Base-by-base conservation (phyloP, 805 yeast species). In the Ogataea nitratoaversa region DNA sequence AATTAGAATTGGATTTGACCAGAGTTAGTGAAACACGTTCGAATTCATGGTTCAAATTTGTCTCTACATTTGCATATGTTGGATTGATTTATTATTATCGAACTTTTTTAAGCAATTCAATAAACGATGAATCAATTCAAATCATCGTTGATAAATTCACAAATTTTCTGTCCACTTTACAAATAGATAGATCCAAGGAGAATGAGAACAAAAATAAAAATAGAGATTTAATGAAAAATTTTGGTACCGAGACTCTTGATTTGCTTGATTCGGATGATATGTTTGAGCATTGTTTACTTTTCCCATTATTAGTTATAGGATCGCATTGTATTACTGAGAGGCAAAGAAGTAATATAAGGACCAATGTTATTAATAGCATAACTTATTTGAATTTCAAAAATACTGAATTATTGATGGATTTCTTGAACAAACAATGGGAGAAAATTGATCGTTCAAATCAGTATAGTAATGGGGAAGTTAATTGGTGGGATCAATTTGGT, bases 221-320 rank as follows among this genome's bases (percentile, higher is more conserved):
- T n/a, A n/a, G n/a, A n/a, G n/a, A n/a, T n/a, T n/a, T n/a, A n/a
- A n/a, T n/a, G n/a, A n/a, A n/a, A n/a, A n/a, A n/a, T n/a, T n/a
- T n/a, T n/a, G n/a, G n/a, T n/a, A n/a, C n/a, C n/a, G n/a, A n/a
- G n/a, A n/a, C n/a, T n/a, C n/a, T n/a, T n/a, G n/a, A n/a, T n/a
- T n/a, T n/a, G n/a, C n/a, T n/a, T n/a, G n/a, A n/a, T n/a, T n/a
- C n/a, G n/a, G 22, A 34, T 12, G 38, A 40, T 12, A 19, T 46
- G 2, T 35, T 58, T 27, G 50, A 53, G 20, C 61, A 58, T 34
- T 58, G 63, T 38, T 34, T 56, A 30, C 34, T 58, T 27, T 50
- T 54, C 28, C 63, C 60, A 11, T 36, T 55, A 29, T 34, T 56
- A 14, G 44, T 53, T 7, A 43, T 53, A 18, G 63, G 63, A 4